Percentiles rank a stretch among this genome's conserved stretches.
Conservation (phyloP, 2,329 filamentous ascomycete genomes). For the Fusarium floridanum region DNA sequence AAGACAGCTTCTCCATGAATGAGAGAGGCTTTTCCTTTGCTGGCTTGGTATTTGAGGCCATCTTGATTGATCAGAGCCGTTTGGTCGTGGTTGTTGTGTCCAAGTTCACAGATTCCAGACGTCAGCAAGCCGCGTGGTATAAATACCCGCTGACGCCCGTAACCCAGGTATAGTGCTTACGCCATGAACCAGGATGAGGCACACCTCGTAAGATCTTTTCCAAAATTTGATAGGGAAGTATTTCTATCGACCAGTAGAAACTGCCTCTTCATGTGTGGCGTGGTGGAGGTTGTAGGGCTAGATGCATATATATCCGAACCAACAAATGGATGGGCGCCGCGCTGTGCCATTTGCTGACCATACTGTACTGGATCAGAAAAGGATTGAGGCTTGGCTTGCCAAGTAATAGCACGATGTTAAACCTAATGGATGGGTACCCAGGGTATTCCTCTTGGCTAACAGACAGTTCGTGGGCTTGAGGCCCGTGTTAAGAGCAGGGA, state of each 20-base stretch:
- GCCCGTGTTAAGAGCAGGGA: background rate
- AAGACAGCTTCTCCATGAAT: slow-evolving; percentile 25
- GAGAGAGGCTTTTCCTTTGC: slow-evolving; percentile 6
- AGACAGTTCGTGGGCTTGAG: background rate
- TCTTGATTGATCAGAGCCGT: background rate
- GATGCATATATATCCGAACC: background rate
- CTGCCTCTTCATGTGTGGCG: background rate
- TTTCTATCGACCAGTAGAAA: background rate
- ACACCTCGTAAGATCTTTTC: background rate
- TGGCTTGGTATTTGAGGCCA: slow-evolving; percentile 3
- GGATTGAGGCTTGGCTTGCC: background rate
- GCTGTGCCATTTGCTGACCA: background rate
- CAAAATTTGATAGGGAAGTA: background rate
- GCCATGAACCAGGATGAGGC: background rate
- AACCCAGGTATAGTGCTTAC: background rate
- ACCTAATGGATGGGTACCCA: background rate
- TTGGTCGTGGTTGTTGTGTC: background rate
- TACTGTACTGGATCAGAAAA: background rate
- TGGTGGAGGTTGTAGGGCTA: background rate
- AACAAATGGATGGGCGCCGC: background rate
- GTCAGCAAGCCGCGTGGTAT: background rate
- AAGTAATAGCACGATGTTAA: background rate
- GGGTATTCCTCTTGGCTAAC: background rate
- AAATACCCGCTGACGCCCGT: background rate
- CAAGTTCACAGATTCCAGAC: background rate